A percentile compares a stretch with the other conserved stretches of the same genome.
phyloP scores from a whole-genome alignment of 2,329 filamentous ascomycete species.

The Dothiorella sarmentorum region DNA sequence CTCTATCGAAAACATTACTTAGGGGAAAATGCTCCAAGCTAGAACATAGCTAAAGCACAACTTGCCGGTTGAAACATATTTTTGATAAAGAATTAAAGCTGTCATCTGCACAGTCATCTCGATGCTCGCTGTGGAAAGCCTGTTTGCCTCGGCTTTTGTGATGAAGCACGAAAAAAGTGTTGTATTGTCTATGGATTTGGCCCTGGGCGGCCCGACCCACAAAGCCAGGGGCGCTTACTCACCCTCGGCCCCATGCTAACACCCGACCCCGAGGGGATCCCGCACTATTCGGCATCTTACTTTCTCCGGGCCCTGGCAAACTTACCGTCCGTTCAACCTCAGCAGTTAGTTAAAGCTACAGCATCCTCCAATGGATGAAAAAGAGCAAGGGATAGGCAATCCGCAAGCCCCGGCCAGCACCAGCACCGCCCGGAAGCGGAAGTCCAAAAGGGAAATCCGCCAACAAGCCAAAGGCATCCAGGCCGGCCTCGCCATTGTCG shows the following conservation, averaged over 20 bases:
- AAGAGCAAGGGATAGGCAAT: not conserved
- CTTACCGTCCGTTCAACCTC: not conserved
- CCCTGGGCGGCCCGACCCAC: not conserved
- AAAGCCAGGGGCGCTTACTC: not conserved
- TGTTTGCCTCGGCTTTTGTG: too few relatives aligned
- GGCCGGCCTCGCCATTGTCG: conserved; percentile 1
- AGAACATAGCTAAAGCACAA: too few relatives aligned
- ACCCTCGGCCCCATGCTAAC: not conserved
- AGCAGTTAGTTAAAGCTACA: not conserved
- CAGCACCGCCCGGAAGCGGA: not conserved
- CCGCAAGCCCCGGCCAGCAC: not conserved
- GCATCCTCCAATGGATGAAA: not conserved
- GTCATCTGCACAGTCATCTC: too few relatives aligned
- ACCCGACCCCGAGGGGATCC: not conserved
- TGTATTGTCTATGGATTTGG: too few relatives aligned
- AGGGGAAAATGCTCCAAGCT: too few relatives aligned
- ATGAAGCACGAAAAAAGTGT: too few relatives aligned
- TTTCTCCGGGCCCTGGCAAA: not conserved
- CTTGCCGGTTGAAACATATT: too few relatives aligned
- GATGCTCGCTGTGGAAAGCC: too few relatives aligned
- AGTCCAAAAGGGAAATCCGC: not conserved
- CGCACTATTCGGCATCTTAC: not conserved
- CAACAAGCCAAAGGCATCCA: conserved; percentile 1
- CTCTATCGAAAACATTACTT: too few relatives aligned
- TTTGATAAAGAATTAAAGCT: too few relatives aligned